phyloP scores from a whole-genome alignment of 1,284 basidiomycete genomes.

The Ceratobasidium sp. region DNA sequence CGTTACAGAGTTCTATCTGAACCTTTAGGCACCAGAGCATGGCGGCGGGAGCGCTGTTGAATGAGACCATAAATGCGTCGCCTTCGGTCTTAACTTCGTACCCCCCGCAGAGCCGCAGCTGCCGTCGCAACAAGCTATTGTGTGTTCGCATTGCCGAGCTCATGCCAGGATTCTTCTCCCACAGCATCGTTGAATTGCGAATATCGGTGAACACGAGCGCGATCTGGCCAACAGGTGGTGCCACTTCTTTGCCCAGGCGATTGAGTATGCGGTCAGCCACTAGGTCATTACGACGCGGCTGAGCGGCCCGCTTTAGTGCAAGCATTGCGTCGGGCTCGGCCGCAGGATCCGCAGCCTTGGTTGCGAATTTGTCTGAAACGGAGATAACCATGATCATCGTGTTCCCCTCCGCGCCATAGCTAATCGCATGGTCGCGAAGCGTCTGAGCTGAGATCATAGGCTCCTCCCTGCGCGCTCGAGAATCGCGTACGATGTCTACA shows the following conservation, averaged over 20 bases:
- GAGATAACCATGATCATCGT: slow-evolving; percentile 99
- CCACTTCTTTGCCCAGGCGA: slow-evolving; percentile 83
- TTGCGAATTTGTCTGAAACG: slow-evolving; percentile 84
- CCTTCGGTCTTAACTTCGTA: slow-evolving; percentile 99
- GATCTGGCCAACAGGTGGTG: slow-evolving; percentile 89
- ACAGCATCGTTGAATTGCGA: slow-evolving; percentile 95
- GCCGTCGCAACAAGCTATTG: slow-evolving; percentile 88
- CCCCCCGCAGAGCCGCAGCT: slow-evolving; percentile 91
- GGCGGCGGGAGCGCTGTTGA: slow-evolving; percentile 89
- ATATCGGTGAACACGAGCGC: slow-evolving; percentile 99
- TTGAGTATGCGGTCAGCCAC: slow-evolving; percentile 63
- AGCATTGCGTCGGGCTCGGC: slow-evolving; percentile 47
- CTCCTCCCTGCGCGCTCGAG: slow-evolving; percentile 77
- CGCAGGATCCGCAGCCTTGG: slow-evolving; percentile 55
- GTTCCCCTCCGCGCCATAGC: slow-evolving; percentile 94
- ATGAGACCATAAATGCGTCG: slow-evolving; percentile 99
- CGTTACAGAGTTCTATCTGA: slow-evolving; percentile 87
- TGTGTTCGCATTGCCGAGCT: slow-evolving; percentile 94
- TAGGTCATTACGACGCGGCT: slow-evolving; percentile 56
- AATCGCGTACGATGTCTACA: slow-evolving; percentile 89
- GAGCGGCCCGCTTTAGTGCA: slow-evolving; percentile 49
- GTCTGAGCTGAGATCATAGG: slow-evolving; percentile 99
- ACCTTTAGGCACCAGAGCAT: slow-evolving; percentile 94
- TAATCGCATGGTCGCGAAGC: slow-evolving; percentile 95
- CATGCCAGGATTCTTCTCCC: slow-evolving; percentile 99